Evolutionary conservation across 1,284 basidiomycete genomes (phyloP).

Genomic region (Crocinoboletus sp.): DNA sequence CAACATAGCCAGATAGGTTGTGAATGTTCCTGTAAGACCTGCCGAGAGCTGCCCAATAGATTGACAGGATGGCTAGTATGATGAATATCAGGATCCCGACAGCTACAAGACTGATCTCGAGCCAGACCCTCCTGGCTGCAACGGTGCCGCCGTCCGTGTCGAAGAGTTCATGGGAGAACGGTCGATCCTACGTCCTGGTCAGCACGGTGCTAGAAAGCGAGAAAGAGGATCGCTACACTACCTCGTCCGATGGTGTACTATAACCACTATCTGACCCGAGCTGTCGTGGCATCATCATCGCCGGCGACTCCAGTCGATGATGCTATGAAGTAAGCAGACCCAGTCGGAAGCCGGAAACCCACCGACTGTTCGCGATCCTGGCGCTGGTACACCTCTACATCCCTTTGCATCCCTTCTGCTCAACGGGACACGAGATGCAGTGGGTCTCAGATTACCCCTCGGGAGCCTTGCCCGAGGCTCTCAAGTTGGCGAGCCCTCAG

Average conservation of each 20-base stretch:
- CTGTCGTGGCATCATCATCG: slow-evolving; percentile 9
- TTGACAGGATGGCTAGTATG: slow-evolving; percentile 31
- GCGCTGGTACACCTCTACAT: too few relatives aligned
- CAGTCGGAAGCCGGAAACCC: too few relatives aligned
- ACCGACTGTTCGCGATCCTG: too few relatives aligned
- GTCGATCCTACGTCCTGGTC: slow-evolving; percentile 26
- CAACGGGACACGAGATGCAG: too few relatives aligned
- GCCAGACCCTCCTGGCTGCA: slow-evolving; percentile 30
- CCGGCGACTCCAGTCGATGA: not conserved
- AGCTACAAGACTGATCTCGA: slow-evolving; percentile 27
- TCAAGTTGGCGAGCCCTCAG: too few relatives aligned
- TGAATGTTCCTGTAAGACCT: slow-evolving; percentile 27
- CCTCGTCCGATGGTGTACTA: slow-evolving; percentile 3
- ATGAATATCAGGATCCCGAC: slow-evolving; percentile 27
- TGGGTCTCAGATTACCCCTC: too few relatives aligned
- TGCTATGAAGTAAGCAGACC: not conserved
- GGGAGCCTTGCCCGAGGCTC: too few relatives aligned
- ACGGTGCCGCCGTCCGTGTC: slow-evolving; percentile 33
- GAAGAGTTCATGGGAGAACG: slow-evolving; percentile 35
- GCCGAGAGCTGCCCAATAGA: slow-evolving; percentile 40
- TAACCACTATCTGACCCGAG: not conserved
- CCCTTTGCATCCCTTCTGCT: too few relatives aligned
- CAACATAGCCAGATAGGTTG: slow-evolving; percentile 37
- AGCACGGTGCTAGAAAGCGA: slow-evolving; percentile 10
- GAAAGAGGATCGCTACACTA: slow-evolving; percentile 6